Evolutionary conservation across 2,329 filamentous ascomycete species (phyloP).

Genomic region (Ophiocordyceps unilateralis): DNA sequence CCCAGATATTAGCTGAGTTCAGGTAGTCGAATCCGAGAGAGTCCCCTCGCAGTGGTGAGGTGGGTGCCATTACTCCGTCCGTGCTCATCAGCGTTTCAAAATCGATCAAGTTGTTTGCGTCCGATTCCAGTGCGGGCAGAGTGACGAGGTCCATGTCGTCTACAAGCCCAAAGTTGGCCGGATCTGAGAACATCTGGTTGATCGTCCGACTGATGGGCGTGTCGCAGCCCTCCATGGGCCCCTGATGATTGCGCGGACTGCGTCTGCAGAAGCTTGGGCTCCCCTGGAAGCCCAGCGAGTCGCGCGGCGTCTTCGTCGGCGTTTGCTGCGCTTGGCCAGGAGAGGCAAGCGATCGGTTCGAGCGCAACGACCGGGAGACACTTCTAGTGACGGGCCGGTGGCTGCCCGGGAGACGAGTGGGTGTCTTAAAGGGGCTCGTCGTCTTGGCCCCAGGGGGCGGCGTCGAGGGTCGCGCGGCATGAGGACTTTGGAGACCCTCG

Average conservation of each 20-base stretch:
- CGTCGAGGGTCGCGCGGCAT: constrained; percentile 27
- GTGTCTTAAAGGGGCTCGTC: constrained; percentile 40
- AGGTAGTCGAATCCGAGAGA: constrained; percentile 13
- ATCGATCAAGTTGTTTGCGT: constrained; percentile 20
- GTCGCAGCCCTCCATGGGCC: constrained; percentile 23
- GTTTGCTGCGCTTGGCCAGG: constrained; percentile 28
- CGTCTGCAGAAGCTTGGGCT: constrained; percentile 22
- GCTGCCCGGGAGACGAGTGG: constrained; percentile 41
- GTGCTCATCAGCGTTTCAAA: constrained; percentile 30
- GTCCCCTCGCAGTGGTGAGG: constrained; percentile 24
- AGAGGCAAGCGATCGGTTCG: constrained; percentile 24
- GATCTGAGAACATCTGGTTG: constrained; percentile 44
- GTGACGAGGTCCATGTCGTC: constrained; percentile 25
- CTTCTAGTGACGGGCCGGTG: constrained; percentile 45
- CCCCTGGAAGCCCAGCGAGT: constrained; percentile 8
- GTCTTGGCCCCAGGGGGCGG: constrained; percentile 29
- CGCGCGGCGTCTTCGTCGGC: constrained; percentile 26
- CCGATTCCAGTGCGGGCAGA: constrained; percentile 20
- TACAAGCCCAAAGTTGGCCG: constrained; percentile 23
- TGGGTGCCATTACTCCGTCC: constrained; percentile 25
- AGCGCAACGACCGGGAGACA: constrained; percentile 38
- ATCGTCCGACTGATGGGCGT: constrained; percentile 47
- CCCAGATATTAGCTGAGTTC: constrained; percentile 11
- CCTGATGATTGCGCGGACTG: constrained; percentile 23
- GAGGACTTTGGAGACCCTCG: constrained; percentile 46